Percentiles rank a stretch among this genome's conserved stretches.
phyloP scores from a whole-genome alignment of 2,329 filamentous ascomycete genomes.

The Ustulina deusta region DNA sequence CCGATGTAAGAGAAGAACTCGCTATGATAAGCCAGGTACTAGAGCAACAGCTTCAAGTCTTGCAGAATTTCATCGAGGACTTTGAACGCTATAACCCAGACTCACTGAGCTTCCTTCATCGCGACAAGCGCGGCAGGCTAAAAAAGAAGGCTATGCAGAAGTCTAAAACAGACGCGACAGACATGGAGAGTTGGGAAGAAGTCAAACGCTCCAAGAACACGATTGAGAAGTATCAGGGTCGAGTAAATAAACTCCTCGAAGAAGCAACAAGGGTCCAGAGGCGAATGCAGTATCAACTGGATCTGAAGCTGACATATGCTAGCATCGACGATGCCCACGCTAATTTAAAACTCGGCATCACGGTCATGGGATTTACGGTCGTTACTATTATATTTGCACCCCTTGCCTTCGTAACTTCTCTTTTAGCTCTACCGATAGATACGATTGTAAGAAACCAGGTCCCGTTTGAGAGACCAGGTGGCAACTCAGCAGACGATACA shows the following conservation, averaged over 20 bases:
- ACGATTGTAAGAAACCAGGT: slow-evolving; percentile 17
- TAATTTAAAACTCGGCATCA: slow-evolving; percentile 12
- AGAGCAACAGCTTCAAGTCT: slow-evolving; percentile 23
- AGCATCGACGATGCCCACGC: slow-evolving; percentile 25
- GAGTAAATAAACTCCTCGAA: slow-evolving; percentile 20
- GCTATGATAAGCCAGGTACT: slow-evolving; percentile 31
- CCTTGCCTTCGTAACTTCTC: slow-evolving; percentile 26
- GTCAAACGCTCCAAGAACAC: background rate
- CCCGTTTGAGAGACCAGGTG: background rate
- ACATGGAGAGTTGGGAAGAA: background rate
- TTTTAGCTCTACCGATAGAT: slow-evolving; percentile 34
- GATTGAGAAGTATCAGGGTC: slow-evolving; percentile 2
- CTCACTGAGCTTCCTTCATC: background rate
- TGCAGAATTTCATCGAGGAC: slow-evolving; percentile 15
- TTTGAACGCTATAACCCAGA: background rate
- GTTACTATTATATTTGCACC: slow-evolving; percentile 35
- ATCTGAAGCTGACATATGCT: slow-evolving; percentile 28
- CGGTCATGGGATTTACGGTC: slow-evolving; percentile 35
- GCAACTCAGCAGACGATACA: background rate
- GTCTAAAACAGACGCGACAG: background rate
- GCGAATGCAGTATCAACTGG: slow-evolving; percentile 29
- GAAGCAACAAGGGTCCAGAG: slow-evolving; percentile 32
- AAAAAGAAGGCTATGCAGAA: too few relatives aligned
- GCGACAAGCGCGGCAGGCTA: background rate
- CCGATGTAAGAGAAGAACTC: slow-evolving; percentile 32